These are phyloP conservation scores for Globisporangium echinulatum DNA, from an alignment of 352 stramenopile species.

Conservation along the genomic window DNA sequence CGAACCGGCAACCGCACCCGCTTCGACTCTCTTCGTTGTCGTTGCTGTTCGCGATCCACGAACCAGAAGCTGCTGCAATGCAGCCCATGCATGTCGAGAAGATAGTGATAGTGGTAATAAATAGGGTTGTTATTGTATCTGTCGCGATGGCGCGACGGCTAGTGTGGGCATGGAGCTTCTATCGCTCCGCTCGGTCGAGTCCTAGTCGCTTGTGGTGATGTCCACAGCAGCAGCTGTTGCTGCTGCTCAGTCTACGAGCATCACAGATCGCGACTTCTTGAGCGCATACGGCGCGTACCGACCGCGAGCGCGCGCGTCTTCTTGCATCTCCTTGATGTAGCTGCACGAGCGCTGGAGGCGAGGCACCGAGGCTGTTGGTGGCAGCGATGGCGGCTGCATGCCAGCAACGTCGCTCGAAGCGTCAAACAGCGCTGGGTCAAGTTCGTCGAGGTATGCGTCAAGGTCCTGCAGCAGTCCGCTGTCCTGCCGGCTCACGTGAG, in stretches of 20 bases:
- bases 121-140: constrained; percentile 11
- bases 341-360: constrained; percentile 12
- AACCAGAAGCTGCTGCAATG: too few relatives aligned
- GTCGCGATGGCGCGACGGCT: constrained; percentile 3
- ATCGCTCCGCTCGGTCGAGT: neutral
- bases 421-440: constrained; percentile 41
- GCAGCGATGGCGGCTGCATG: constrained; percentile 3
- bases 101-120: constrained; percentile 1
- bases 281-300: neutral
- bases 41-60: too few relatives aligned
- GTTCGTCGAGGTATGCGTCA: constrained; percentile 34
- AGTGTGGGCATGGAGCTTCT: neutral
- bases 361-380: neutral
- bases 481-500: neutral
- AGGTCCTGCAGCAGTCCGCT: constrained; percentile 25
- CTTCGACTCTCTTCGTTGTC: too few relatives aligned
- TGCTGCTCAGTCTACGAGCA: neutral
- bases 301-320: constrained; percentile 6
- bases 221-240: neutral
- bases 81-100: too few relatives aligned
- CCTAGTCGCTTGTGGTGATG: neutral
- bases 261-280: constrained; percentile 1
- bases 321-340: constrained; percentile 18
- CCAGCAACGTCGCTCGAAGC: constrained; percentile 1
- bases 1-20: too few relatives aligned